Base-by-base conservation (phyloP, 495 filamentous ascomycete species). In the Acidomyces sp. region DNA sequence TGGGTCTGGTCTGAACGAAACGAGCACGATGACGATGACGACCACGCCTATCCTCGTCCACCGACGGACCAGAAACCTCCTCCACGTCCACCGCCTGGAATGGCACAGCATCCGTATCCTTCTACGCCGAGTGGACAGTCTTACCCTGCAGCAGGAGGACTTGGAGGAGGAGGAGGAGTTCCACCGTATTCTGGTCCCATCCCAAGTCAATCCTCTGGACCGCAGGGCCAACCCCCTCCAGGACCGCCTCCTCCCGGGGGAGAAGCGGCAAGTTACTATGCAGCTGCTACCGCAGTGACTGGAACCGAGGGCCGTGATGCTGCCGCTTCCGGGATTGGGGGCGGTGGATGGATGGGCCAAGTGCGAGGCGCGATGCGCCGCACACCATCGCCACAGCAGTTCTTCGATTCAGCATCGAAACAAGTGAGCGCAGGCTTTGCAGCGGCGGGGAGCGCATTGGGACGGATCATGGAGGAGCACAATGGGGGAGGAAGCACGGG, bases 1-100 rank as follows among this genome's bases (percentile, higher is more conserved):
- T 95, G 87, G 87, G 73, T 87, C 21, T 93, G 85, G 86, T 88
- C 80, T 61, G 83, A 90, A 63, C 76, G 83, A 55, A 72, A 63
- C 41, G 78, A 77, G 41, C 67, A 80, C 50, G 80, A 84, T 15
- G 74, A 82, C 34, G 76, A 78, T 33, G 48, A 41, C 18, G 21
- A 21, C 15, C 7, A 18, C 0, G 41, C 50, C 17, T 39, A 34
- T 10, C 43, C 32, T n/a, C 45, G 31, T 16, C 38, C 38, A 5
- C 40, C 30, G 18, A 30, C 40, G 4, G 11, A 19, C 20, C 58
- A 55, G 43, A 55, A 63, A 38, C 45, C 49, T 19, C 58, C 55
- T 27, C 55, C 51, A 12, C 43, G 48, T 22, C 55, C 56, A 22
- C 63, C 59, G 62, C 23, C 39, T 21, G 30, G 30, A 18, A 10